Evolutionary conservation across 139 green algal genomes (phyloP).

Genomic region (Closterium sp.): DNA sequence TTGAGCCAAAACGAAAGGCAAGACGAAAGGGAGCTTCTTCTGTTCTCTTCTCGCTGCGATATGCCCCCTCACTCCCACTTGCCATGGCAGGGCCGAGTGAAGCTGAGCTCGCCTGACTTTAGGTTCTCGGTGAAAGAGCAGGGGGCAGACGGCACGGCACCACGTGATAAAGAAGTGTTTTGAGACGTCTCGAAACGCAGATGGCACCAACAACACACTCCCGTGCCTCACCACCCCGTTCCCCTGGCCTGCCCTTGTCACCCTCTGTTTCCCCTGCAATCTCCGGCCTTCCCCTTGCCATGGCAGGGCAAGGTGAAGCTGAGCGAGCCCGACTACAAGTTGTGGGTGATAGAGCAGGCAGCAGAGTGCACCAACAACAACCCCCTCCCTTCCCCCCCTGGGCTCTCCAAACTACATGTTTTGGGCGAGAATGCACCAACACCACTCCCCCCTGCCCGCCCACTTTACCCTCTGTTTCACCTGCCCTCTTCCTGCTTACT

Average conservation of each 20-base stretch:
- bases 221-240: too few relatives aligned
- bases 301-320: background rate
- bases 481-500: background rate
- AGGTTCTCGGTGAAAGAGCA: background rate
- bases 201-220: background rate
- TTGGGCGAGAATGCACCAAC: too few relatives aligned
- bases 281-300: background rate
- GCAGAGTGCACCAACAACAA: background rate
- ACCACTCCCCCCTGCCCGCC: too few relatives aligned
- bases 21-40: too few relatives aligned
- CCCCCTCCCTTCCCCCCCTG: too few relatives aligned
- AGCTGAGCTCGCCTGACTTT: background rate
- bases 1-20: too few relatives aligned
- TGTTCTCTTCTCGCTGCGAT: too few relatives aligned
- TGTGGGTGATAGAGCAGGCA: background rate
- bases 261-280: background rate
- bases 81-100: conserved; percentile 35
- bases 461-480: background rate
- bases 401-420: too few relatives aligned
- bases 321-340: background rate
- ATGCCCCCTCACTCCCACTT: background rate
- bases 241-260: background rate
- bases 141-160: background rate
- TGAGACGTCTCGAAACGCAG: too few relatives aligned
- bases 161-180: too few relatives aligned